Conservation (phyloP, 768 basidiomycete species). For the Mycena maculata region DNA sequence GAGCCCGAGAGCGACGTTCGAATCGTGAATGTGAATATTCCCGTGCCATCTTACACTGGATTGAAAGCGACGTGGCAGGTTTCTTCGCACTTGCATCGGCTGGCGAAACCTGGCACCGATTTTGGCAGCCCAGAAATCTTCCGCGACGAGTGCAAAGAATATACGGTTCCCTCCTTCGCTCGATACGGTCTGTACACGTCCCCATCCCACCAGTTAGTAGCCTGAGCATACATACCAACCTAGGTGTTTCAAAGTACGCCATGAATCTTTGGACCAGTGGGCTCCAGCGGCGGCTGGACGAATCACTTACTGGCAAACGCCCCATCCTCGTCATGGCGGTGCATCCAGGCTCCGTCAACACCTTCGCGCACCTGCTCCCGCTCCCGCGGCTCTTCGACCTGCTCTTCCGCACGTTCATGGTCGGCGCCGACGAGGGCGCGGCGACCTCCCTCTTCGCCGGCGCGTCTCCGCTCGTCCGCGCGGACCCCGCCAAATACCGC, state of each 20-base stretch:
- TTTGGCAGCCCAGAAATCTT: slow-evolving; percentile 39
- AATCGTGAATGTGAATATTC: slow-evolving; percentile 59
- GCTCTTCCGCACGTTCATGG: slow-evolving; percentile 31
- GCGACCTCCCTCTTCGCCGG: slow-evolving; percentile 54
- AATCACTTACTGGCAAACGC: slow-evolving; percentile 2
- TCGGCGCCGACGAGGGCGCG: slow-evolving; percentile 45
- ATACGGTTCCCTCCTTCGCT: slow-evolving; percentile 31
- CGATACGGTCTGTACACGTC: slow-evolving; percentile 45
- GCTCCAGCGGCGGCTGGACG: slow-evolving; percentile 60
- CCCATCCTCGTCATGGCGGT: slow-evolving; percentile 52
- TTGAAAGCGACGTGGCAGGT: slow-evolving; percentile 40
- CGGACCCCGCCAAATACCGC: slow-evolving; percentile 46
- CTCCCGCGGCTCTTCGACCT: slow-evolving; percentile 28
- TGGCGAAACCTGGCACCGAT: slow-evolving; percentile 20
- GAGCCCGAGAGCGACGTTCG: slow-evolving; percentile 66
- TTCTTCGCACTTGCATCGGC: slow-evolving; percentile 43
- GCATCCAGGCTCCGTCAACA: slow-evolving; percentile 56
- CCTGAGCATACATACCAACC: slow-evolving; percentile 33
- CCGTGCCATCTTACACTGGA: slow-evolving; percentile 31
- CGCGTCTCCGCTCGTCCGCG: slow-evolving; percentile 48
- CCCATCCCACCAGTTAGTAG: not conserved
- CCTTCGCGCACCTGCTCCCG: slow-evolving; percentile 37
- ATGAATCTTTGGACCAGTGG: slow-evolving; percentile 61
- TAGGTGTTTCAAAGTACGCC: slow-evolving; percentile 57
- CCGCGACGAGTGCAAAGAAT: slow-evolving; percentile 43